Base-by-base conservation (phyloP, 345 rosid genomes). In the Aquilaria yunnanensis region DNA sequence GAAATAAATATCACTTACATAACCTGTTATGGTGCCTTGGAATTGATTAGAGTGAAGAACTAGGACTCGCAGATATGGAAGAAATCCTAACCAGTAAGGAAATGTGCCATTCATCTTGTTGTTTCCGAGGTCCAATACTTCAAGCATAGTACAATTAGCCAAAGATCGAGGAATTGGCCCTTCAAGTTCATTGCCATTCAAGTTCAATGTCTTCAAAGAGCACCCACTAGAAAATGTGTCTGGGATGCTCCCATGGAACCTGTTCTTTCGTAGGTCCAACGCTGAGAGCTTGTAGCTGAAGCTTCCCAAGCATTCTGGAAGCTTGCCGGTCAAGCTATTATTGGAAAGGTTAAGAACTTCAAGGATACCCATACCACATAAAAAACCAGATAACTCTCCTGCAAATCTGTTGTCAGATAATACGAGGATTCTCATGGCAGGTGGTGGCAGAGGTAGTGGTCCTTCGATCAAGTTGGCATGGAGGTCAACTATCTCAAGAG, bases 121-220 rank as follows among this genome's bases (percentile, higher is more conserved):
- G 61, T 76, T 67, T 2, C 70, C 65, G 4, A 83, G 32, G 33
- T 80, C 70, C 0, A 80, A 6, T 23, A 80, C 53, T 59, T 73
- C 65, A 12, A 82, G 12, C 7, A 6, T 2, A 32, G 10, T 45
- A 23, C 80, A 73, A 9, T 67, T 55, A 3, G 9, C 14, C 34
- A 82, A 14, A 5, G 73, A 61, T 14, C 4, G 33, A 5, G 81
- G 70, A 1, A 61, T 11, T 2, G 16, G 14, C 7, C 77, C 83
- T 9, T 51, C 54, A 0, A 79, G 13, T 4, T 13, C 43, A 7
- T 81, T 81, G 2, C 33, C 62, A 33, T 66, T 63, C 6, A 78
- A 53, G 67, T 66, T 47, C 1, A 75, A 57, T 10, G 60, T 52
- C 23, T 3, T 55, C 66, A 76, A 30, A 2, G 0, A 6, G 12